phyloP scores from a whole-genome alignment of 179 eudicot species.

The Vitellaria paradoxa region DNA sequence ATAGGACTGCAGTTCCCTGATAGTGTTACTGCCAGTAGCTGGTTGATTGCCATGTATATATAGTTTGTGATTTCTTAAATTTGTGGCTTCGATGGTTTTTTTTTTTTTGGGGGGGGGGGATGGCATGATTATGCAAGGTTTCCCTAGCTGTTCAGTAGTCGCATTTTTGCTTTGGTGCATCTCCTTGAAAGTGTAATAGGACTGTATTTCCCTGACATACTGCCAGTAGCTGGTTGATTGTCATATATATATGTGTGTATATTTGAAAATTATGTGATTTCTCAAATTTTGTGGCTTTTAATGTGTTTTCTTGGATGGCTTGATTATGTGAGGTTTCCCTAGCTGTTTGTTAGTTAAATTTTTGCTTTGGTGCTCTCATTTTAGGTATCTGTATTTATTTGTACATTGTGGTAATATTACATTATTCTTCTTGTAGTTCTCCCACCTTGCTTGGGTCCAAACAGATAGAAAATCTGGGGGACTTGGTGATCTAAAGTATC shows the following conservation, averaged over 20 bases:
- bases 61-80: not conserved
- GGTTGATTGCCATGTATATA: not conserved
- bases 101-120: too few relatives aligned
- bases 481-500: conserved; percentile 86
- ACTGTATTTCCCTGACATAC: not conserved
- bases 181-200: not conserved
- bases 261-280: not conserved
- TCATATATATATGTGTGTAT: not conserved
- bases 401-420: not conserved
- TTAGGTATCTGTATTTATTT: not conserved
- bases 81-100: not conserved
- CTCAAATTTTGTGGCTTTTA: not conserved
- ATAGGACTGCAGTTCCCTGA: not conserved
- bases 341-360: not conserved
- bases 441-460: conserved; percentile 99
- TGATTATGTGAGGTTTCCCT: not conserved
- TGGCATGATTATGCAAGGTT: too few relatives aligned
- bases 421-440: conserved; percentile 54
- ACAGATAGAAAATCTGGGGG: conserved; percentile 97
- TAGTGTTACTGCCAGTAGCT: not conserved
- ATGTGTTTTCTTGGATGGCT: not conserved
- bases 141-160: too few relatives aligned
- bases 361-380: not conserved
- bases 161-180: too few relatives aligned
- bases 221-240: not conserved